Percentiles rank a stretch among this genome's conserved stretches.
phyloP scores from a whole-genome alignment of 1,284 basidiomycete genomes.

The Cutaneotrichosporon sp. region DNA sequence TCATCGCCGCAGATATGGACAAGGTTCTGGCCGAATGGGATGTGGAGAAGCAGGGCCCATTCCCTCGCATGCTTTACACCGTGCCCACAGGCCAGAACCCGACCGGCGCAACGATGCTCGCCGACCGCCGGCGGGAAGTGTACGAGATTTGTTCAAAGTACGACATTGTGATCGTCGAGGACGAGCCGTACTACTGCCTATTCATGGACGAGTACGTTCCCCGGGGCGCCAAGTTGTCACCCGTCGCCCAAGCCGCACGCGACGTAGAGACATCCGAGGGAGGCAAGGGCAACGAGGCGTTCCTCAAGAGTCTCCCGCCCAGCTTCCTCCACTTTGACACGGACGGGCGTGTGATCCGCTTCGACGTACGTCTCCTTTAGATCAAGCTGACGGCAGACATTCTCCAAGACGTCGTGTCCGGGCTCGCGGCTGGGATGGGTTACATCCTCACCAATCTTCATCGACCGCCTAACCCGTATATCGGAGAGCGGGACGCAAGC shows the following conservation, averaged over 20 bases:
- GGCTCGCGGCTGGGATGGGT: conserved; percentile 77
- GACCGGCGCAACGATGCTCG: conserved; percentile 69
- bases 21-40: conserved; percentile 68
- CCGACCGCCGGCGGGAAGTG: conserved; percentile 68
- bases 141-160: conserved; percentile 77
- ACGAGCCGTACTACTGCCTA: conserved; percentile 79
- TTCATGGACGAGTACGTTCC: conserved; percentile 18
- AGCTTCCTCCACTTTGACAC: conserved; percentile 63
- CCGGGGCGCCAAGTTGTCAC: conserved; percentile 27
- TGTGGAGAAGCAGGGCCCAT: conserved; percentile 54
- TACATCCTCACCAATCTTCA: conserved; percentile 58
- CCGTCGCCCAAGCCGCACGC: conserved; percentile 45
- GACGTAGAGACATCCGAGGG: conserved; percentile 47
- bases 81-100: conserved; percentile 64
- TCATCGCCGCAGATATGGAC: conserved; percentile 64
- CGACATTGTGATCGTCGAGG: conserved; percentile 72
- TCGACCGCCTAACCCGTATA: conserved; percentile 72
- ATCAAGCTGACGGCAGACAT: conserved; percentile 53
- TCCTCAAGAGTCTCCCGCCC: conserved; percentile 58
- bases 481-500: conserved; percentile 69
- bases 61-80: conserved; percentile 67
- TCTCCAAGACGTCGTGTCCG: conserved; percentile 77
- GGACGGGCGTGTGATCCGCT: conserved; percentile 51
- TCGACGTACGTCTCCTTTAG: conserved; percentile 44
- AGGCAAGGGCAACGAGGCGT: conserved; percentile 46